phyloP scores from a whole-genome alignment of 225 moss, liverwort and hornwort genomes.

The Polytrichum formosum region DNA sequence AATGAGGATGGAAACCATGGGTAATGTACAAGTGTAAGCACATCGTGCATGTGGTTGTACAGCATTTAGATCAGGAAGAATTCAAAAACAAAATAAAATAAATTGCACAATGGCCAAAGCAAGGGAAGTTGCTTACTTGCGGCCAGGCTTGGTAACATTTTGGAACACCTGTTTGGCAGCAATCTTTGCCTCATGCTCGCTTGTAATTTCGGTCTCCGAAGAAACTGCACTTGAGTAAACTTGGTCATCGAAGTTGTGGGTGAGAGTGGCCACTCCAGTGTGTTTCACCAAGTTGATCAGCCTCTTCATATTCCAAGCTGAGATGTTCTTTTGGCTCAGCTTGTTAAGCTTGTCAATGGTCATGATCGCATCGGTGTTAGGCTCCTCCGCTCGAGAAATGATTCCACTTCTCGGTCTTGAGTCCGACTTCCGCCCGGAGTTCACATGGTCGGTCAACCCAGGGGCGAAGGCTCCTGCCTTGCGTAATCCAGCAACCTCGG shows the following conservation, averaged over 20 bases:
- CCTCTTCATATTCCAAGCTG: slow-evolving; percentile 61
- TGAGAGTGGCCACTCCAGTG: slow-evolving; percentile 37
- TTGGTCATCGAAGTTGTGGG: slow-evolving; percentile 43
- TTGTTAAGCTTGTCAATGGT: slow-evolving; percentile 35
- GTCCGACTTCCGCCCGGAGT: slow-evolving; percentile 8
- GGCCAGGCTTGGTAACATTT: slow-evolving; percentile 40
- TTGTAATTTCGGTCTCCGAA: slow-evolving; percentile 39
- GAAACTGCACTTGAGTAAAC: not conserved
- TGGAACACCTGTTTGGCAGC: slow-evolving; percentile 56
- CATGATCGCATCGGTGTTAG: slow-evolving; percentile 6
- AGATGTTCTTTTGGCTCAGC: slow-evolving; percentile 37
- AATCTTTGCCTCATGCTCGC: slow-evolving; percentile 58
- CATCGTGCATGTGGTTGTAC: too few relatives aligned
- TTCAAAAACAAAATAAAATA: too few relatives aligned
- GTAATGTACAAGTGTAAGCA: too few relatives aligned
- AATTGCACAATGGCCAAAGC: too few relatives aligned
- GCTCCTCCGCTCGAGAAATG: slow-evolving; percentile 7
- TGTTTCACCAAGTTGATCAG: slow-evolving; percentile 41
- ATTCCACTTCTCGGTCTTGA: slow-evolving; percentile 7
- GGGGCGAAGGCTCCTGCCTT: slow-evolving; percentile 43
- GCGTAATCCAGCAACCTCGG: slow-evolving; percentile 36
- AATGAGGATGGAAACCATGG: too few relatives aligned
- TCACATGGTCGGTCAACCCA: slow-evolving; percentile 17
- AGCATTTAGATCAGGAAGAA: too few relatives aligned
- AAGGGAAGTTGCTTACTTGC: slow-evolving; percentile 22